Conservation (phyloP, 2,329 filamentous ascomycete species). For the Penicillium sp. region DNA sequence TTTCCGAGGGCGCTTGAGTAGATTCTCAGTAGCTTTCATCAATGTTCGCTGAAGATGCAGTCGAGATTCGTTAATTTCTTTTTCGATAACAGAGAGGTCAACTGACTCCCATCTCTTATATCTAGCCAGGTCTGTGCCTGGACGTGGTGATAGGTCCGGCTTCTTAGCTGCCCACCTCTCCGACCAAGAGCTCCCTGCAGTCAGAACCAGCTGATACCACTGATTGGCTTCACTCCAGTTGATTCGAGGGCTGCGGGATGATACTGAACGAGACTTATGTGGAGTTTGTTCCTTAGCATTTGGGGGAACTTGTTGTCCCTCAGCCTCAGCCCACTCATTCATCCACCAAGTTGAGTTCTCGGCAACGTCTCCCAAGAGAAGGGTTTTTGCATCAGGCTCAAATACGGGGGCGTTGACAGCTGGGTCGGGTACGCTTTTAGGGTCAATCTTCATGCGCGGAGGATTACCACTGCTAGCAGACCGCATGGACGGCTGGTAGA, state of each 20-base stretch:
- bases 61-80: conserved; percentile 61
- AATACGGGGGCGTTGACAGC: conserved; percentile 47
- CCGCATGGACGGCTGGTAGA: conserved; percentile 47
- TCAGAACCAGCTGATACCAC: conserved; percentile 73
- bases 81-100: conserved; percentile 50
- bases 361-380: conserved; percentile 72
- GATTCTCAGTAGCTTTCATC: conserved; percentile 74
- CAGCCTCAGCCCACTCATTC: conserved; percentile 53
- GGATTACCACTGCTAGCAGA: conserved; percentile 49
- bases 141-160: conserved; percentile 29
- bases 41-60: conserved; percentile 68
- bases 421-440: conserved; percentile 31
- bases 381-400: conserved; percentile 72
- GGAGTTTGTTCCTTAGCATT: conserved; percentile 36
- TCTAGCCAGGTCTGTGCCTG: conserved; percentile 21
- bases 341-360: conserved; percentile 86
- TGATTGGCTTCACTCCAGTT: conserved; percentile 71
- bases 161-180: conserved; percentile 59
- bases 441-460: conserved; percentile 30
- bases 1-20: conserved; percentile 77
- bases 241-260: conserved; percentile 65
- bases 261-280: conserved; percentile 45
- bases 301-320: conserved; percentile 28
- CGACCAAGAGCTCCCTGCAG: conserved; percentile 68
- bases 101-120: conserved; percentile 43